phyloP scores from a whole-genome alignment of 148 eudicot genomes.

The Gaultheria prostrata region DNA sequence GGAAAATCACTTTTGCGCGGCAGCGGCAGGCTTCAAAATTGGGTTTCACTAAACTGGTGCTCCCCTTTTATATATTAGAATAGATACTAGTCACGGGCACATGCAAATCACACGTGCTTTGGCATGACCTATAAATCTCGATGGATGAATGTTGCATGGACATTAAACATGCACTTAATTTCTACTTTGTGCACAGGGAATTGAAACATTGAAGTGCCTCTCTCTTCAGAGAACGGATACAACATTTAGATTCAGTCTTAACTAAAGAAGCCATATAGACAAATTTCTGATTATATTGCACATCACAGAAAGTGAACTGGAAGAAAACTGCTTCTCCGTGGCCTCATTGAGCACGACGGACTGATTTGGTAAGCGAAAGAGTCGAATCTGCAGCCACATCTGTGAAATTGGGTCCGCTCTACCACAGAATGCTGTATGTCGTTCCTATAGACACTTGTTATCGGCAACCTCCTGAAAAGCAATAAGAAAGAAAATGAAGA shows the following conservation, averaged over 20 bases:
- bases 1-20: no score
- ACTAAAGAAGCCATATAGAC: background rate
- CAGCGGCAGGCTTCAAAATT: no score
- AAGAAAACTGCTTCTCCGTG: conserved; percentile 98
- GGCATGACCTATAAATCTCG: no score
- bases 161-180: background rate
- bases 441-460: conserved; percentile 92
- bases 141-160: no score
- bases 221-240: conserved; percentile 1
- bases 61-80: no score
- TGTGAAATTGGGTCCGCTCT: conserved; percentile 84
- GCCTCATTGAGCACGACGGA: conserved; percentile 72
- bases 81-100: no score
- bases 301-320: conserved; percentile 48
- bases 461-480: conserved; percentile 76
- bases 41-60: no score
- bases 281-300: background rate
- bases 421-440: conserved; percentile 86
- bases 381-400: conserved; percentile 99
- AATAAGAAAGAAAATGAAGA: conserved; percentile 1
- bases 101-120: no score
- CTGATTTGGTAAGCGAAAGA: conserved; percentile 89
- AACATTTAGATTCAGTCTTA: background rate
- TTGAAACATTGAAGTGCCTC: background rate
- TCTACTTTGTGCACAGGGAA: background rate